Conservation (phyloP, 2,329 filamentous ascomycete genomes). For the Sporothrix schenckii region DNA sequence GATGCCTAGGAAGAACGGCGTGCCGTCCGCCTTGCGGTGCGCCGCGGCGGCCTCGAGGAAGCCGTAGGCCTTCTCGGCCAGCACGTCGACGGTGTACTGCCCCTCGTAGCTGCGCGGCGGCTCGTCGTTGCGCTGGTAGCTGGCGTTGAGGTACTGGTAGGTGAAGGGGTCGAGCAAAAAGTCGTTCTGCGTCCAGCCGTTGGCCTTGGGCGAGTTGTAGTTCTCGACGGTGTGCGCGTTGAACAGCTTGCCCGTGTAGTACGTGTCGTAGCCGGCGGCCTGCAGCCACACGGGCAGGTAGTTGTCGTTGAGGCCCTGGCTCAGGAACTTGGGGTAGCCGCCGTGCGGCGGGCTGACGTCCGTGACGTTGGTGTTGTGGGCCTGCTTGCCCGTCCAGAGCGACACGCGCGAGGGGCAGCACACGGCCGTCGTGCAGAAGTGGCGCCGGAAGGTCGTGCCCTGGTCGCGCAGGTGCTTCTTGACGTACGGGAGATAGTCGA, state of each 20-base stretch:
- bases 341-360: conserved; percentile 59
- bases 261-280: conserved; percentile 67
- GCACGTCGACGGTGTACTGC: conserved; percentile 59
- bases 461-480: conserved; percentile 51
- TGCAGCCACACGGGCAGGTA: conserved; percentile 75
- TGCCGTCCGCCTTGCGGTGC: conserved; percentile 48
- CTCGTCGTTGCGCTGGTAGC: conserved; percentile 59
- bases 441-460: conserved; percentile 62
- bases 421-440: conserved; percentile 67
- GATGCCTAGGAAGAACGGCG: conserved; percentile 69
- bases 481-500: conserved; percentile 60
- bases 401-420: conserved; percentile 70
- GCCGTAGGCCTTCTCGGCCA: conserved; percentile 60
- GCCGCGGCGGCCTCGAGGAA: conserved; percentile 64
- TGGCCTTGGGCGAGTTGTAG: conserved; percentile 60
- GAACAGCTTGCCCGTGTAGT: conserved; percentile 74
- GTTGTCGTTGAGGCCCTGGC: conserved; percentile 65
- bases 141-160: conserved; percentile 65
- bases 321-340: conserved; percentile 68
- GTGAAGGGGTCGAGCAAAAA: conserved; percentile 64
- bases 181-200: conserved; percentile 61
- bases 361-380: conserved; percentile 73
- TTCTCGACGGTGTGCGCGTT: conserved; percentile 65
- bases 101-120: conserved; percentile 59
- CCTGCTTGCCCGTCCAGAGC: conserved; percentile 66